A percentile compares a stretch with the other conserved stretches of the same genome.
These are phyloP conservation scores for Trichoderma atrobrunneum DNA, from an alignment of 2,329 filamentous ascomycete species.

Conservation along the genomic window DNA sequence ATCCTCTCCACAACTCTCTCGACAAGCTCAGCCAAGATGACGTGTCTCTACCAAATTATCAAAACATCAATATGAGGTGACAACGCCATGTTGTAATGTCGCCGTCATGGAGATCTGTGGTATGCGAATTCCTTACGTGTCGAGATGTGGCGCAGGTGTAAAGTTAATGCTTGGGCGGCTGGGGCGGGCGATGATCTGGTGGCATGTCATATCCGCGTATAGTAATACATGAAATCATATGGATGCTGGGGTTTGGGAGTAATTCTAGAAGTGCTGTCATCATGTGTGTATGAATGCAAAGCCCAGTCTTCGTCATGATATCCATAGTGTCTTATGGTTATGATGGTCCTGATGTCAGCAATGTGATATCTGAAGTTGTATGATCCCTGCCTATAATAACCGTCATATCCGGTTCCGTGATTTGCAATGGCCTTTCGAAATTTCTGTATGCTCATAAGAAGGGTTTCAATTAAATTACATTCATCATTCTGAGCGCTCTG, in stretches of 20 bases:
- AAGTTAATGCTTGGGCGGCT: background rate
- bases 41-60: background rate
- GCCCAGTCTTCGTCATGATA: background rate
- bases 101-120: slow-evolving; percentile 1
- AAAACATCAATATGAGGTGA: background rate
- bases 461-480: background rate
- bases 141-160: slow-evolving; percentile 10
- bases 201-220: background rate
- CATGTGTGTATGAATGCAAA: accelerated
- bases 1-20: background rate
- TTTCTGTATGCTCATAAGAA: background rate
- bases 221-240: background rate
- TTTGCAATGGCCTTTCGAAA: background rate
- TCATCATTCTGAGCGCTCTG: background rate
- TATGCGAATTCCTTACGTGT: background rate
- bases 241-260: background rate
- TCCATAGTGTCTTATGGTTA: background rate
- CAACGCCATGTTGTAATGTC: slow-evolving; percentile 4
- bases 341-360: background rate
- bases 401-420: background rate
- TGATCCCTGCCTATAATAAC: background rate
- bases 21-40: background rate
- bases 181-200: background rate
- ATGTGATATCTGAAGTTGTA: background rate
- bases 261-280: background rate